Percentiles rank a stretch among this genome's conserved stretches.
These are phyloP conservation scores for Colletotrichum nymphaeae DNA, from an alignment of 2,329 filamentous ascomycete genomes.

Conservation along the genomic window DNA sequence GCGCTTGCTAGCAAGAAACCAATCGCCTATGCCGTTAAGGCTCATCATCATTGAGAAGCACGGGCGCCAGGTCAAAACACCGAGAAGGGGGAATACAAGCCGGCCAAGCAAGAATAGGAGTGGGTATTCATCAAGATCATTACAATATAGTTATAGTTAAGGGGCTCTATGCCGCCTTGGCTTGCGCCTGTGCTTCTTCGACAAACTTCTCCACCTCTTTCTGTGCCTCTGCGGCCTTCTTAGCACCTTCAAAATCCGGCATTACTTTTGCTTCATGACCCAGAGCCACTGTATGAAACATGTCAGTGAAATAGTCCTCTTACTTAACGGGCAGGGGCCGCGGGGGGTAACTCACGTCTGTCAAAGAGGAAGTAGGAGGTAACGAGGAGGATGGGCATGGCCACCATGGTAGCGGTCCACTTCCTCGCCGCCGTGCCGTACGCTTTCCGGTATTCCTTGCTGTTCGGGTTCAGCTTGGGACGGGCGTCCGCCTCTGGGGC, in stretches of 20 bases:
- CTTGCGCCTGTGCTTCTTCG: conserved; percentile 5
- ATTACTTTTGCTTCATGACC: conserved; percentile 45
- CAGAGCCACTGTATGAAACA: conserved; percentile 42
- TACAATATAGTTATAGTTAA: background rate
- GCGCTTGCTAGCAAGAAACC: background rate
- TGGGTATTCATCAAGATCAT: conserved; percentile 30
- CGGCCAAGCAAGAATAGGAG: background rate
- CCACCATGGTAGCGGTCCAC: conserved; percentile 61
- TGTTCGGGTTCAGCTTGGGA: conserved; percentile 44
- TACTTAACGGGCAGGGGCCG: no score
- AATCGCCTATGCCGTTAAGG: background rate
- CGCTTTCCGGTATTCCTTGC: conserved; percentile 53
- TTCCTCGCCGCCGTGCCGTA: conserved; percentile 58
- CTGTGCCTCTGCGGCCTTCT: background rate
- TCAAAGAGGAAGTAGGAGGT: conserved; percentile 67
- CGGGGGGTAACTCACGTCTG: conserved; percentile 49
- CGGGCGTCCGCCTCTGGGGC: background rate
- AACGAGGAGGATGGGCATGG: conserved; percentile 65
- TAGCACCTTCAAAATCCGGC: conserved; percentile 31
- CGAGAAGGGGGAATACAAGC: background rate
- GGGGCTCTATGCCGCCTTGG: conserved; percentile 12
- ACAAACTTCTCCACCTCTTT: background rate
- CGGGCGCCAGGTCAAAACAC: no score
- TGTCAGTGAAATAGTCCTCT: background rate
- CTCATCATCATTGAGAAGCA: background rate